Evolutionary conservation across 768 basidiomycete species (phyloP).

Genomic region (Agaricus sinodeliciosus): DNA sequence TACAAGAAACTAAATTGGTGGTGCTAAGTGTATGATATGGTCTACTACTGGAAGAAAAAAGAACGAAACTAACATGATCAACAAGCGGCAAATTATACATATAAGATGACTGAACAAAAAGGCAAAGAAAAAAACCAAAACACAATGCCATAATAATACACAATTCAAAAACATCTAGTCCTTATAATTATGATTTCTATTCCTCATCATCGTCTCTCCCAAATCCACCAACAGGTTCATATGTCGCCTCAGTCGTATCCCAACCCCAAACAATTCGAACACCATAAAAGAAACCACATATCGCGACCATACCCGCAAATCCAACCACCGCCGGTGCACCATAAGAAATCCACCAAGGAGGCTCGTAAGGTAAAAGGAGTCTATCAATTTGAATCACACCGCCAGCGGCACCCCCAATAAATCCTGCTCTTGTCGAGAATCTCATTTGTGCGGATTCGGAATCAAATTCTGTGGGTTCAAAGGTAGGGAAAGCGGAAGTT

Average conservation of each 20-base stretch:
- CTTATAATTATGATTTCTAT: neutral
- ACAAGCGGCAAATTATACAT: no score
- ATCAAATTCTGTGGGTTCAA: neutral
- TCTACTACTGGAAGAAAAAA: no score
- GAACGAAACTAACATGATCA: no score
- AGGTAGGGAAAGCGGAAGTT: conserved; percentile 19
- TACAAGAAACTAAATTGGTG: no score
- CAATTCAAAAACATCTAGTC: neutral
- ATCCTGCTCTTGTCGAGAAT: neutral
- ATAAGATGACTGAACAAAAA: neutral
- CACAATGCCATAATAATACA: neutral
- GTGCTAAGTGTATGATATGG: no score
- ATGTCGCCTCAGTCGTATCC: conserved; percentile 80
- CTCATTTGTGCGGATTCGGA: neutral
- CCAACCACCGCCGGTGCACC: conserved; percentile 64
- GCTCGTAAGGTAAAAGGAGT: conserved; percentile 78
- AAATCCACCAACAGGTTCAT: conserved; percentile 86
- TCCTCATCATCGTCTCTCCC: conserved; percentile 44
- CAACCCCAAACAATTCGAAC: conserved; percentile 63
- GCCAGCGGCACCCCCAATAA: conserved; percentile 54
- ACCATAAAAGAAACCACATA: conserved; percentile 68
- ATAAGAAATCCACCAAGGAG: conserved; percentile 78
- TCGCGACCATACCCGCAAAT: conserved; percentile 48
- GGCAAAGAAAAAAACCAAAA: neutral
- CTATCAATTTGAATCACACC: conserved; percentile 87